phyloP scores from a whole-genome alignment of 805 yeast genomes.

The Sugiyamaella boreocaroliniensis region DNA sequence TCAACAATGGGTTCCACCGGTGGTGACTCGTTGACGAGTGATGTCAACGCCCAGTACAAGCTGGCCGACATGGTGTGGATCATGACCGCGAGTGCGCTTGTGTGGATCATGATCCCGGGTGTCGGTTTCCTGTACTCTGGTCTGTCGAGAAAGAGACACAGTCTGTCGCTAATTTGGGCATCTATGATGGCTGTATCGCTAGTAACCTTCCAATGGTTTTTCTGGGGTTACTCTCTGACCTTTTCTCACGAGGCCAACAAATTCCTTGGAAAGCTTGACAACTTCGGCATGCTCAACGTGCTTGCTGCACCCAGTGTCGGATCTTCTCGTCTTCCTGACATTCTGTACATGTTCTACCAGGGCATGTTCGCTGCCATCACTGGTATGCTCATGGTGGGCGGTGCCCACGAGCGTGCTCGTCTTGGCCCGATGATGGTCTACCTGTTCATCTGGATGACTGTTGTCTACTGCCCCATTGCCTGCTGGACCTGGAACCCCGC shows the following conservation, averaged over 20 bases:
- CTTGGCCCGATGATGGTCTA: constrained; percentile 95
- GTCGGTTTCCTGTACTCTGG: constrained; percentile 92
- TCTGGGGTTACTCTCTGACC: constrained; percentile 93
- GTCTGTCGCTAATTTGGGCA: constrained; percentile 91
- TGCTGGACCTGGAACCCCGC: constrained; percentile 95
- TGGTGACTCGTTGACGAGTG: constrained; percentile 67
- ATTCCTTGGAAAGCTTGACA: constrained; percentile 74
- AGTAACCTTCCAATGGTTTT: constrained; percentile 91
- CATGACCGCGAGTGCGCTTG: constrained; percentile 44
- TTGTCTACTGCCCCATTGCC: constrained; percentile 93
- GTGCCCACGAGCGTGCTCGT: constrained; percentile 96
- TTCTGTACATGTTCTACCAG: constrained; percentile 83
- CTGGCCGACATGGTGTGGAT: constrained; percentile 79
- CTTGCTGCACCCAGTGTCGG: constrained; percentile 71
- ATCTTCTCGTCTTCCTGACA: constrained; percentile 68
- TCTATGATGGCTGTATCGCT: constrained; percentile 82
- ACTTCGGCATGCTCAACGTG: constrained; percentile 74
- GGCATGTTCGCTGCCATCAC: constrained; percentile 96
- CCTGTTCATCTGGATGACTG: constrained; percentile 87
- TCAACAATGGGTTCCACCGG: constrained; percentile 42
- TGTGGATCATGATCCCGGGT: constrained; percentile 96
- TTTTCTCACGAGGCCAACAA: constrained; percentile 64
- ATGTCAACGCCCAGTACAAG: constrained; percentile 65
- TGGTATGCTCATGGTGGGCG: constrained; percentile 92
- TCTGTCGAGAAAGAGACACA: constrained; percentile 88